Evolutionary conservation across 768 basidiomycete species (phyloP).

Genomic region (Calocybe cyanea): DNA sequence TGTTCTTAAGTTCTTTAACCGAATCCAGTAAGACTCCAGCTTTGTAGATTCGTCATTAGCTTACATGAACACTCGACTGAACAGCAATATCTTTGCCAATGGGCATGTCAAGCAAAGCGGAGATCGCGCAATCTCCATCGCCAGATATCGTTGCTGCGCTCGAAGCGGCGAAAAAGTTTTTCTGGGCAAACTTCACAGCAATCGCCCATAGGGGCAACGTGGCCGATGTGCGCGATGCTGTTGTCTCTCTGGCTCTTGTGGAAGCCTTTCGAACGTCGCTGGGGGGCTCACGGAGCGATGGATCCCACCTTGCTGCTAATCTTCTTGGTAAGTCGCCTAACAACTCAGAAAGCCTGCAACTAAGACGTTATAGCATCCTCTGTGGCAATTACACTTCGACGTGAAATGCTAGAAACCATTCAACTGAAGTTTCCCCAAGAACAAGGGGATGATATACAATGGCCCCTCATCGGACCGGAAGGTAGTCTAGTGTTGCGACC

Average conservation of each 20-base stretch:
- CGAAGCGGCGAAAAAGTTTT: conserved; percentile 63
- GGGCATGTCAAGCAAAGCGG: conserved; percentile 56
- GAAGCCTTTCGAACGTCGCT: conserved; percentile 78
- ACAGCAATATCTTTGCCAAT: conserved; percentile 82
- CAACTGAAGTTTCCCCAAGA: conserved; percentile 57
- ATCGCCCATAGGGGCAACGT: conserved; percentile 60
- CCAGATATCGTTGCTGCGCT: conserved; percentile 60
- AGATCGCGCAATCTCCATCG: conserved; percentile 36
- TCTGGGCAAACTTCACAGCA: conserved; percentile 59
- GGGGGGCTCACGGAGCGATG: conserved; percentile 50
- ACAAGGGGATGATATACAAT: conserved; percentile 61
- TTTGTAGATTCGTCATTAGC: neutral
- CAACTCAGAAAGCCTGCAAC: neutral
- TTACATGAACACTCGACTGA: neutral
- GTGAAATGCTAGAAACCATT: conserved; percentile 85
- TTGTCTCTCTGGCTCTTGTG: conserved; percentile 66
- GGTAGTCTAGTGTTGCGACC: conserved; percentile 36
- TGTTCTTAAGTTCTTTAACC: conserved; percentile 84
- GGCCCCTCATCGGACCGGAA: conserved; percentile 56
- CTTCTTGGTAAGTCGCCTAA: conserved; percentile 50
- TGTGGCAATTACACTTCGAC: conserved; percentile 71
- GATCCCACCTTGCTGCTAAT: conserved; percentile 54
- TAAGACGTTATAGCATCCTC: conserved; percentile 70
- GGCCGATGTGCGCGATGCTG: conserved; percentile 69
- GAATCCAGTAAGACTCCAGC: conserved; percentile 72